Base-by-base conservation (phyloP, 176 grass and related monocot genomes). In the Calamus simplicifolius region DNA sequence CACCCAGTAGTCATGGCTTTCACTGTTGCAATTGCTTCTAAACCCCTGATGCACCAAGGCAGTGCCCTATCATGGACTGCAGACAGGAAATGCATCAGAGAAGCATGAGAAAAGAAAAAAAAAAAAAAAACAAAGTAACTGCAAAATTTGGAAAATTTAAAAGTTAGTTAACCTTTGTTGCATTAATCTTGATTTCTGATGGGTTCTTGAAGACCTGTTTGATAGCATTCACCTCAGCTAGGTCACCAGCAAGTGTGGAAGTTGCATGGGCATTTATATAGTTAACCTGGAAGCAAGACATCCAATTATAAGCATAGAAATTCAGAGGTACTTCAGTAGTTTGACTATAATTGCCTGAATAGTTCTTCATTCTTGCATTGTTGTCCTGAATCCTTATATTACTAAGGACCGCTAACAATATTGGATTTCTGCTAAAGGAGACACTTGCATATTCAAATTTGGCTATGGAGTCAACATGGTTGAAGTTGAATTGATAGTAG, bases 191-290 rank as follows among this genome's bases (percentile, higher is more conserved):
- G 25, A 85, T 85, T 16, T 80, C 64, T 56, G 64, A 73, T 30
- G 83, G 66, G 63, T 85, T 69, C 43, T 52, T 73, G 73, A 87
- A 82, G 5, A 81, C 70, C 59, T 75, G 60, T 25, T 81, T 87
- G 52, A 87, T 71, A 43, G 84, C 84, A 61, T 76, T 74, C 38
- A 75, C 59, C 77, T 87, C 84, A 49, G 78, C 79, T 63, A 87
- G 68, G 61, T 87, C 79, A 70, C 79, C 79, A 52, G 79, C 78
- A 68, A 82, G 84, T 4, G 84, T 87, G 49, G 84, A 87, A 78
- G 84, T 87, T 59, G 84, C 79, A 26, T 87, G 84, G 38, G 79
- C 84, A 50, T 87, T 87, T 19, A 87, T 87, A 52, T 87, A 82
- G 48, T 79, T 87, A 38, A 87, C 84, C 77, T 86, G 53, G 30